A percentile compares a stretch with the other conserved stretches of the same genome.
phyloP scores from a whole-genome alignment of 139 green algal species.

The Pleodorina starrii region DNA sequence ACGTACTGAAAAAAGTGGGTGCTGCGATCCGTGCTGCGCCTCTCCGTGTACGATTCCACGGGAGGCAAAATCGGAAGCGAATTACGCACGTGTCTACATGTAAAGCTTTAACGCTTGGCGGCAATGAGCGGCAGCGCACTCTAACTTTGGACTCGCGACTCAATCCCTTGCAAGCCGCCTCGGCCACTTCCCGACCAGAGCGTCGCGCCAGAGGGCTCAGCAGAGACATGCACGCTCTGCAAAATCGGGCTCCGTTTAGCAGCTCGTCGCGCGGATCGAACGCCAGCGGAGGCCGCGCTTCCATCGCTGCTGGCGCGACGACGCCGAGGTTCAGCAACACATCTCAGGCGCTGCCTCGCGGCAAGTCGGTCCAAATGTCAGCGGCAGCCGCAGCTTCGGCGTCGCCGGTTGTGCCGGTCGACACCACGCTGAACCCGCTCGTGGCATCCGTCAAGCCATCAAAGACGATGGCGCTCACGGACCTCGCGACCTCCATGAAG shows the following conservation, averaged over 20 bases:
- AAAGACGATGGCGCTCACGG: slow-evolving; percentile 96
- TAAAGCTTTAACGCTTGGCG: no score
- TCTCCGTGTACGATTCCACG: no score
- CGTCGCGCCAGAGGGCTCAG: no score
- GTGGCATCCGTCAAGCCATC: slow-evolving; percentile 86
- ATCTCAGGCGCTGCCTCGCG: neutral
- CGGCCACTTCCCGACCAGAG: no score
- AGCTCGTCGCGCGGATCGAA: neutral
- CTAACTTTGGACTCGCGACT: no score
- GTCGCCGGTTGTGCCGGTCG: slow-evolving; percentile 54
- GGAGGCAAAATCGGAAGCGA: no score
- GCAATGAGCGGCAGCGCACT: no score
- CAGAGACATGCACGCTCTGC: neutral
- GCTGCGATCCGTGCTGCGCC: no score
- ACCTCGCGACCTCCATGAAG: slow-evolving; percentile 84
- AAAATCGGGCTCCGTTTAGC: neutral
- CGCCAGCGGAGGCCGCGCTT: neutral
- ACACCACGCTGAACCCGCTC: slow-evolving; percentile 82
- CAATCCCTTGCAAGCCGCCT: no score
- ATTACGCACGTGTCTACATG: no score
- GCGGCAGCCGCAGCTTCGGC: neutral
- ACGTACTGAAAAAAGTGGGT: no score
- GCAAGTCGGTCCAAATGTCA: neutral
- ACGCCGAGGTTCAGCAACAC: neutral
- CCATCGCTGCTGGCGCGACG: neutral